Evolutionary conservation across 345 rosid genomes (phyloP).

Genomic region (Eucalyptus urophylla): DNA sequence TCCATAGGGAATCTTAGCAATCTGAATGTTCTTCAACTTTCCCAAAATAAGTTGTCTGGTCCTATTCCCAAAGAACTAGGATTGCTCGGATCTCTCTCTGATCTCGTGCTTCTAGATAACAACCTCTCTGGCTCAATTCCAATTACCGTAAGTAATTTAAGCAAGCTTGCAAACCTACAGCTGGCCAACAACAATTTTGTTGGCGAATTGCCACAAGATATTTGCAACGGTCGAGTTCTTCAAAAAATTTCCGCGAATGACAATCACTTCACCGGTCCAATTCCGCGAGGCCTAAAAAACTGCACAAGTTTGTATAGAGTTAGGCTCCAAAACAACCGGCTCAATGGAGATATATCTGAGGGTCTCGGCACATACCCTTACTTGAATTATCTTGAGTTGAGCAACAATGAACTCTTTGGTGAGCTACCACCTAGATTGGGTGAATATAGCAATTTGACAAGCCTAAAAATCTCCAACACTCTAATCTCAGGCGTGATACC

Average conservation of each 20-base stretch:
- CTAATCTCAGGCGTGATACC: neutral
- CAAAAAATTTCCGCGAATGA: fast-evolving
- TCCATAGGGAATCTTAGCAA: too few relatives aligned
- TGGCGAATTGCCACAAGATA: neutral
- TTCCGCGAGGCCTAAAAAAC: neutral
- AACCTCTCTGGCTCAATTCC: neutral
- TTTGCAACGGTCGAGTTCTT: neutral
- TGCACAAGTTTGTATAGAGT: neutral
- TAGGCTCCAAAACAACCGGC: neutral
- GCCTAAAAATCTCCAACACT: neutral
- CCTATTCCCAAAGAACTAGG: neutral
- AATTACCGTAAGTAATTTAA: neutral
- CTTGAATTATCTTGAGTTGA: neutral
- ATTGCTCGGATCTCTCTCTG: fast-evolving
- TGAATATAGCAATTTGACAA: neutral
- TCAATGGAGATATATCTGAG: neutral
- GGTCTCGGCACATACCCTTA: neutral
- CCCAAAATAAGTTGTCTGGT: neutral
- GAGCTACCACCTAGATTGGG: neutral
- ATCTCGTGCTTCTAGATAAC: fast-evolving
- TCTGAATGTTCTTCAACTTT: too few relatives aligned
- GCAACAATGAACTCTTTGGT: neutral
- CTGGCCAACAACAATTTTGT: neutral
- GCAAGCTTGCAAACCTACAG: neutral
- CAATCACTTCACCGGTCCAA: neutral